Evolutionary conservation across 495 filamentous ascomycete species (phyloP), one percentile per base, ranked within the genome.

Genomic region (Xylaria castorea): DNA sequence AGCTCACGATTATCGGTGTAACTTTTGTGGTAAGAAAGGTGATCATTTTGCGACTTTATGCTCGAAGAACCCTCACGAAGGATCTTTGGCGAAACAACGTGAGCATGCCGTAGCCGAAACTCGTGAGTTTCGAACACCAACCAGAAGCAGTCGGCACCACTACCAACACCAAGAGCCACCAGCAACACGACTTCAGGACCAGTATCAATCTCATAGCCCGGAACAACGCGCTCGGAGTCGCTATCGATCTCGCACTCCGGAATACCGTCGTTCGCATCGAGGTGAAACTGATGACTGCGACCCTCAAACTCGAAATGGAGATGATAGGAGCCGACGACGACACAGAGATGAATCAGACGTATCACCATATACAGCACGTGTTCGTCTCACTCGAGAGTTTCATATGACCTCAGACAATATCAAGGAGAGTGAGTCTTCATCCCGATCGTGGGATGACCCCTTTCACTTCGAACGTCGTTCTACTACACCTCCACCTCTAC

Each of bases 21-120:
- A 68, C 5, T 36, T 80, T 51, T 87, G 85, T 74, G 57, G 70
- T 0, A 50, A 4, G 14, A 32, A 18, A 1, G 83, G 80, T 20
- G 46, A 75, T 1, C 83, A 86, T 70, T 82, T 67, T 68, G 70
- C 70, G 25, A 78, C 71, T 6, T 53, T 81, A 8, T 86, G 84
- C 64, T 81, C 81, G 3, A 32, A 36, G n/a, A 82, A 83, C 58
- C 51, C 32, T 9, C 36, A 79, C 8, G 57, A 72, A 30, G 27
- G 34, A 22, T 83, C 81, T 9, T 76, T 82, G 57, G 76, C 75
- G 5, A 68, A 78, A 32, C 76, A 76, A 48, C 77, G 82, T 42
- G 68, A 75, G 34, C 46, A 40, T 22, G 61, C 69, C 18, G 14
- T 5, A 44, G 30, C 34, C 1, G 18, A 44, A 53, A n/a, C 12